A percentile compares a stretch with the other conserved stretches of the same genome.
Evolutionary conservation across 2,329 filamentous ascomycete species (phyloP).

Genomic region (Penicillium brevicompactum): DNA sequence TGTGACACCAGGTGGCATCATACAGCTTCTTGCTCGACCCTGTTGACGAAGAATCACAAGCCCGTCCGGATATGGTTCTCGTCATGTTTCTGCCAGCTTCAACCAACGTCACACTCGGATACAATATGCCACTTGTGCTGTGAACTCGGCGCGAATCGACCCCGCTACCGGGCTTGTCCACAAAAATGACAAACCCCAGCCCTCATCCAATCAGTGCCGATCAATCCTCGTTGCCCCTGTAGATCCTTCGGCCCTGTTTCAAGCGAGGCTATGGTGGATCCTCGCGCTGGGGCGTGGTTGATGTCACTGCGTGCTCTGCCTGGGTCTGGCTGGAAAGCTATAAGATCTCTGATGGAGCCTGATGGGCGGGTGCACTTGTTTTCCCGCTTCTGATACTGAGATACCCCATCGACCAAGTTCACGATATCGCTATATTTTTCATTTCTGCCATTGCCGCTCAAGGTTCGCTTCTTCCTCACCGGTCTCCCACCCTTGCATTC

Average conservation of each 20-base stretch:
- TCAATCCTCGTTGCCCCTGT: conserved; percentile 6
- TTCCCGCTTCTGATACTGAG: neutral
- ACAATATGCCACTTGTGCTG: neutral
- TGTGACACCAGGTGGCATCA: neutral
- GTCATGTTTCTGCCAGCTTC: neutral
- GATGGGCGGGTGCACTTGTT: neutral
- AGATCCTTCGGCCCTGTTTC: conserved; percentile 8
- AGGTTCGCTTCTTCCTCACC: neutral
- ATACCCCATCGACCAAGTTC: neutral
- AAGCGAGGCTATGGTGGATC: conserved; percentile 1
- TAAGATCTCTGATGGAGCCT: conserved; percentile 5
- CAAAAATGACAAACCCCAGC: neutral
- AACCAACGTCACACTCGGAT: neutral
- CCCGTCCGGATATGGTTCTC: neutral
- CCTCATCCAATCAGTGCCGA: conserved; percentile 2
- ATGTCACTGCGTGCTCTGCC: conserved; percentile 1
- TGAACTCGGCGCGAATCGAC: neutral
- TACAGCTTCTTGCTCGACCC: neutral
- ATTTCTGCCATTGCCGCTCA: neutral
- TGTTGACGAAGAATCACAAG: neutral
- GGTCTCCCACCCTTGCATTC: conserved; percentile 1
- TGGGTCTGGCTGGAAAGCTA: neutral
- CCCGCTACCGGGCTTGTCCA: conserved; percentile 1
- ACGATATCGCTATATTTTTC: neutral
- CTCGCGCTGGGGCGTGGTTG: conserved; percentile 1